Evolutionary conservation across 2,329 filamentous ascomycete genomes (phyloP).

Genomic region (Saccharata proteae): DNA sequence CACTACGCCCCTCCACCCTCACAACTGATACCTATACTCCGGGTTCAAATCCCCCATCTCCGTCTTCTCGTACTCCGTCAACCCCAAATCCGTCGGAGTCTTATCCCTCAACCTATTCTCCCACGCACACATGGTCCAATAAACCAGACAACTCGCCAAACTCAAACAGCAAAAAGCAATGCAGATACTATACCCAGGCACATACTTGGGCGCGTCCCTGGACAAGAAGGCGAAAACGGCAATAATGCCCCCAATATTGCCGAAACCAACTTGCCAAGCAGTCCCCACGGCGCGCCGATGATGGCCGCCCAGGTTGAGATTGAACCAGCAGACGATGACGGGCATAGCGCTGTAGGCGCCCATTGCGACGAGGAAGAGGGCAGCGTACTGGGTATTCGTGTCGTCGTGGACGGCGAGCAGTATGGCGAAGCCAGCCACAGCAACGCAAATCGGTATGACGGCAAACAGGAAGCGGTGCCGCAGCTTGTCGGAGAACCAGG

Average conservation of each 20-base stretch:
- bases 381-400: conserved; percentile 57
- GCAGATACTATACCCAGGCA: conserved; percentile 64
- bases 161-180: conserved; percentile 62
- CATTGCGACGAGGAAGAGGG: conserved; percentile 69
- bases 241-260: conserved; percentile 41
- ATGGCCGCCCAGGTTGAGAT: conserved; percentile 42
- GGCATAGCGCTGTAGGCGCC: conserved; percentile 84
- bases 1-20: too few relatives aligned
- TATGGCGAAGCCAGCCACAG: conserved; percentile 64
- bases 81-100: conserved; percentile 30
- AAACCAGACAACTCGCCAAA: conserved; percentile 47
- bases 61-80: conserved; percentile 51
- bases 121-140: conserved; percentile 44
- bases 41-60: conserved; percentile 49
- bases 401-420: conserved; percentile 61
- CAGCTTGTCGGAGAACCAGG: conserved; percentile 57
- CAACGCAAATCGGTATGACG: conserved; percentile 53
- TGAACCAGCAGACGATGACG: conserved; percentile 52
- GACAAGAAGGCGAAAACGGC: conserved; percentile 38
- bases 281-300: conserved; percentile 36
- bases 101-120: conserved; percentile 51
- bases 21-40: conserved; percentile 48
- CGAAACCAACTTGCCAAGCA: conserved; percentile 39
- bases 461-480: conserved; percentile 66
- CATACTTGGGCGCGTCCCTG: conserved; percentile 55